Evolutionary conservation across 164 flowering plant species (phyloP).

Genomic region (Aristolochia contorta): DNA sequence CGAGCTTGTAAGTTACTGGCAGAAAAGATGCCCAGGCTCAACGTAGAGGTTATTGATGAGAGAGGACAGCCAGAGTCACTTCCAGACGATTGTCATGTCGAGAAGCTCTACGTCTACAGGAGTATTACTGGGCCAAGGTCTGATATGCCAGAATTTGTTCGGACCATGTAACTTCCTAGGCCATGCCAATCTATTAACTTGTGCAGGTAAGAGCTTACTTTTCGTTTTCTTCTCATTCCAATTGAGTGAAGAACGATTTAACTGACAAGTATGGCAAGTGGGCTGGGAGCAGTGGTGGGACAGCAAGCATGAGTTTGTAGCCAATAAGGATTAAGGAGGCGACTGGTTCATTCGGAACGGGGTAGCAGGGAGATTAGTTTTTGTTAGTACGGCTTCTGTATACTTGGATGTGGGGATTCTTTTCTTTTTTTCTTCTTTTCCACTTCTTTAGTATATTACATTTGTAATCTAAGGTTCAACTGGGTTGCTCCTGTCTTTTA

Average conservation of each 20-base stretch:
- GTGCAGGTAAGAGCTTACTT: constrained; percentile 27
- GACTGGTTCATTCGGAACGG: background rate
- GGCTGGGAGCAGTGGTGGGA: constrained; percentile 12
- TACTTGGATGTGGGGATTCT: constrained; percentile 1
- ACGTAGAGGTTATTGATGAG: constrained; percentile 78
- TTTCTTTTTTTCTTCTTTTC: background rate
- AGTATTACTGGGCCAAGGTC: constrained; percentile 64
- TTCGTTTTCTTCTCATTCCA: constrained; percentile 8
- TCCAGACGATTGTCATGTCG: constrained; percentile 45
- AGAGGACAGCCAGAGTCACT: constrained; percentile 39
- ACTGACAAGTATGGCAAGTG: constrained; percentile 15
- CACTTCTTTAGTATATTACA: no score
- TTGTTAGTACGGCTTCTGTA: background rate
- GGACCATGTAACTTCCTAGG: constrained; percentile 35
- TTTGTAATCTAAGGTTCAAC: background rate
- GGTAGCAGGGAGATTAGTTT: background rate
- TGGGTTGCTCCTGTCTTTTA: background rate
- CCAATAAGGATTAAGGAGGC: constrained; percentile 14
- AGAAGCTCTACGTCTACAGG: constrained; percentile 62
- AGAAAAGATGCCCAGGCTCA: constrained; percentile 61
- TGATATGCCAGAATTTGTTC: constrained; percentile 61
- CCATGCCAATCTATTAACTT: background rate
- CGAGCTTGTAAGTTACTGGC: constrained; percentile 73
- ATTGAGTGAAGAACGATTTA: constrained; percentile 11
- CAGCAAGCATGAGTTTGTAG: background rate